Evolutionary conservation across 768 basidiomycete genomes (phyloP), one percentile per base, ranked within the genome.

Genomic region (Podaxis carcinomalis): DNA sequence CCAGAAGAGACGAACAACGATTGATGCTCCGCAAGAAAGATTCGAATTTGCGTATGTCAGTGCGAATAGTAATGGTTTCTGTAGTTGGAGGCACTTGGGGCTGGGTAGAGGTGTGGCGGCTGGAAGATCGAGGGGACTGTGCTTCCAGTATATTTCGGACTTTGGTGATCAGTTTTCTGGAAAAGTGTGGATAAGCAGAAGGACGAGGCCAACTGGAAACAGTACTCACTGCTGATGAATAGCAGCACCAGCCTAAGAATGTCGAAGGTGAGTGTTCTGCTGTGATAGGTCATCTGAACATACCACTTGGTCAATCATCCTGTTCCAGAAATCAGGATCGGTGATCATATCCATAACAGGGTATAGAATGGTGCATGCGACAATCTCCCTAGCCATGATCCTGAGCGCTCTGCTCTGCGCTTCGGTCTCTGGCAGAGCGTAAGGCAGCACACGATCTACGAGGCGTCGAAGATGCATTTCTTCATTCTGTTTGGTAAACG

Each of bases 271-370:
- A 25, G 7, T n/a, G 7, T 37, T 13, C 21, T 36, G n/a, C 23
- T 36, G 16, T 2, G 16, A 32, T 50, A n/a, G 25, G 58, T 52
- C 5, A 32, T 13, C 28, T 9, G 44, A 36, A 78, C 92, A 74
- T 71, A 94, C 95, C 76, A 92, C 85, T 75, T 95, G 88, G 72
- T 98, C 95, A 53, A 98, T 91, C 39, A 85, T 83, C 61, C 86
- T 80, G 75, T 99, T 99, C 95, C 95, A 98, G 65, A 97, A 97
- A 72, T 99, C 97, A 4, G 95, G 93, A 71, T 99, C 97, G 28
- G 90, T 82, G 37, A 98, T 70, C 88, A 96, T 92, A 52, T 98
- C 93, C 80, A 96, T 87, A 57, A 96, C 73, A 11, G 96, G 95
- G 68, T 90, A 87, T 42, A 98, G 68, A 2, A 96, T 85, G 1